Base-by-base conservation (phyloP, 139 green algal genomes). In the Chlamydomonas asymmetrica region DNA sequence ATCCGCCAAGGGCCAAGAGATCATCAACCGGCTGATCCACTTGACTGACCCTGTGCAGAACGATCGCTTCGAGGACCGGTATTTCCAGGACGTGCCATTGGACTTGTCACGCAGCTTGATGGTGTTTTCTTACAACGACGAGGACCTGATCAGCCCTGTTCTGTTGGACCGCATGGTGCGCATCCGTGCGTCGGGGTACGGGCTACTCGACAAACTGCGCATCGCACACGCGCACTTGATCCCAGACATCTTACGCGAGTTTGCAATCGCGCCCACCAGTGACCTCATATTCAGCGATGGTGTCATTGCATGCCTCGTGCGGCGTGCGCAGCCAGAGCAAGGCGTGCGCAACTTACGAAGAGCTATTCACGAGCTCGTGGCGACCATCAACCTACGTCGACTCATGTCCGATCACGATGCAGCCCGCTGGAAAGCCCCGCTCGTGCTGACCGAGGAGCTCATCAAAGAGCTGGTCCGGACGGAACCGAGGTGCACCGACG, bases 11-110 rank as follows among this genome's bases (percentile, higher is more conserved):
- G 65, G 65, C 7, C 40, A 72, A 23, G 65, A 72, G 39, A 29
- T 72, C 35, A 29, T 59, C 65, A 59, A 57, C 65, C 8, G 7
- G 9, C 65, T 72, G 38, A 72, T 72, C 65, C 65, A 72, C 65
- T 10, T 72, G 39, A 72, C 65, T 5, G 65, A 72, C 41, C 13
- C 39, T 8, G 40, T 35, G 39, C 65, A 72, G 65, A 61, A 57
- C 65, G 40, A 57, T 5, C 8, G 37, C 39, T 72, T 72, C 40
- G 13, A 59, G 9, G 65, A 72, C 65, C 13, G 18, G 23, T 72
- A 60, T 39, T 72, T 72, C 34, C 16, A 7, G 23, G 27, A 35
- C 38, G 41, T 72, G 13, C 40, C 39, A 5, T 39, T 72, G 32
- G 65, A 72, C 65, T 22, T 72, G 32, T 56, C 32, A 18, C 39